These are phyloP conservation scores for Meripilus lineatus DNA, from an alignment of 1,284 basidiomycete genomes.

Conservation along the genomic window DNA sequence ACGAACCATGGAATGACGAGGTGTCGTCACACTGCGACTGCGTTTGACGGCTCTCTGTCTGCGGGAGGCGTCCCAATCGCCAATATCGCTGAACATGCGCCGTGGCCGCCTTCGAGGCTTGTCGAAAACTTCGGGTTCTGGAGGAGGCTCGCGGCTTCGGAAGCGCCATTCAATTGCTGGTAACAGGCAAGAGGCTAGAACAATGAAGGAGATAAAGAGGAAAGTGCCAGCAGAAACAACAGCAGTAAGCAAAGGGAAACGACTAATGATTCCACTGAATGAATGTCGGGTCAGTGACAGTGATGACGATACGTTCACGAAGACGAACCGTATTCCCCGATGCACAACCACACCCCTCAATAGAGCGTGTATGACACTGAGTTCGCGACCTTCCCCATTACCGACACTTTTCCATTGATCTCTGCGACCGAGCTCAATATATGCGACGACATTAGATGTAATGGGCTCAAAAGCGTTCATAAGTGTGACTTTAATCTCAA, in stretches of 20 bases:
- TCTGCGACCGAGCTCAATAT: conserved; percentile 58
- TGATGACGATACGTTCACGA: background rate
- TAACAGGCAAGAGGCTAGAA: conserved; percentile 44
- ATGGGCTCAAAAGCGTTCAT: conserved; percentile 43
- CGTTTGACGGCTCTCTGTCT: conserved; percentile 6
- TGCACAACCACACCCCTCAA: conserved; percentile 57
- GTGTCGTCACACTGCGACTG: conserved; percentile 8
- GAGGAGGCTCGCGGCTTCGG: too few species aligned
- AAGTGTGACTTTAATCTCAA: too few species aligned
- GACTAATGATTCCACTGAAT: conserved; percentile 59
- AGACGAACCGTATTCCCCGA: conserved; percentile 58
- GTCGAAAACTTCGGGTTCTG: conserved; percentile 3
- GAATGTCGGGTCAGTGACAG: conserved; percentile 3
- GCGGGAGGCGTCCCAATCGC: background rate
- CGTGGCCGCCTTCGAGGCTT: conserved; percentile 1
- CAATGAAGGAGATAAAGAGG: conserved; percentile 43
- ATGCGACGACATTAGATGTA: conserved; percentile 44
- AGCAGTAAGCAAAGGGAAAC: conserved; percentile 56
- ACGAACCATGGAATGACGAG: conserved; percentile 12
- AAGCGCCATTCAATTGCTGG: conserved; percentile 26
- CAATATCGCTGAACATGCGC: background rate
- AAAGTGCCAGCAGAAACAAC: conserved; percentile 44
- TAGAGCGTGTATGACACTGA: conserved; percentile 57
- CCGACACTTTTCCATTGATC: conserved; percentile 69
- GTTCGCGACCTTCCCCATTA: conserved; percentile 60